Percentiles rank a stretch among this genome's conserved stretches.
These are phyloP conservation scores for Candida bentonensis DNA, from an alignment of 805 yeast genomes.

Conservation along the genomic window DNA sequence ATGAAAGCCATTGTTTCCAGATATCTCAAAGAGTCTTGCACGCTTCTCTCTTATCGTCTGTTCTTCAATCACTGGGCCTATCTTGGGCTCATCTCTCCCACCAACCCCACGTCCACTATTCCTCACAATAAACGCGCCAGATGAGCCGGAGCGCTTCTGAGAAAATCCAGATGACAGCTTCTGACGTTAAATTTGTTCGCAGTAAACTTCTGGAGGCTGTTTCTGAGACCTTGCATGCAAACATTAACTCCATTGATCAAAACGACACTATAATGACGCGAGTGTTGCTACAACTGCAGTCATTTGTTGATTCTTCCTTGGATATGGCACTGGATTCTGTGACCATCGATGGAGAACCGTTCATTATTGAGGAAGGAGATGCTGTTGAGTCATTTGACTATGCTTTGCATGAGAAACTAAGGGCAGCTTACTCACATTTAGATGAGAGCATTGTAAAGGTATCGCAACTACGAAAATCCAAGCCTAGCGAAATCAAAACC, in stretches of 20 bases:
- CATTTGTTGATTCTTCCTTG: conserved; percentile 31
- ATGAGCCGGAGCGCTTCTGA: neutral
- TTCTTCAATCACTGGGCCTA: too few species aligned
- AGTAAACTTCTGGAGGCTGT: conserved; percentile 30
- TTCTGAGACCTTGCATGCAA: conserved; percentile 17
- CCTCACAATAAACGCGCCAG: conserved; percentile 24
- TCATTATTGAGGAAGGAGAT: conserved; percentile 4
- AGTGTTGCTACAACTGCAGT: conserved; percentile 21
- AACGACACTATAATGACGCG: conserved; percentile 33
- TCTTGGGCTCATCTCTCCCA: too few species aligned
- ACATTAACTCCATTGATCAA: conserved; percentile 25
- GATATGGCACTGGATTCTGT: conserved; percentile 40
- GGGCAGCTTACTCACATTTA: conserved; percentile 42
- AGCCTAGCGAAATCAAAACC: conserved; percentile 18
- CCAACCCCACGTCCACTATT: too few species aligned
- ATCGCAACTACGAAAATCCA: conserved; percentile 34
- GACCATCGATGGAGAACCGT: conserved; percentile 37
- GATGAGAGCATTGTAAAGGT: conserved; percentile 49
- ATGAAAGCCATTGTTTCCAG: too few species aligned
- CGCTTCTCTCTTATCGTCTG: too few species aligned
- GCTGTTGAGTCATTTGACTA: conserved; percentile 60
- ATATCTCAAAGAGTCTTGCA: too few species aligned
- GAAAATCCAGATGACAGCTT: conserved; percentile 35
- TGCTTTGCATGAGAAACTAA: conserved; percentile 42
- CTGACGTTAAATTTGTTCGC: conserved; percentile 38